Base-by-base conservation (phyloP, 257 asterid species). In the Solanum ossicruentum region DNA sequence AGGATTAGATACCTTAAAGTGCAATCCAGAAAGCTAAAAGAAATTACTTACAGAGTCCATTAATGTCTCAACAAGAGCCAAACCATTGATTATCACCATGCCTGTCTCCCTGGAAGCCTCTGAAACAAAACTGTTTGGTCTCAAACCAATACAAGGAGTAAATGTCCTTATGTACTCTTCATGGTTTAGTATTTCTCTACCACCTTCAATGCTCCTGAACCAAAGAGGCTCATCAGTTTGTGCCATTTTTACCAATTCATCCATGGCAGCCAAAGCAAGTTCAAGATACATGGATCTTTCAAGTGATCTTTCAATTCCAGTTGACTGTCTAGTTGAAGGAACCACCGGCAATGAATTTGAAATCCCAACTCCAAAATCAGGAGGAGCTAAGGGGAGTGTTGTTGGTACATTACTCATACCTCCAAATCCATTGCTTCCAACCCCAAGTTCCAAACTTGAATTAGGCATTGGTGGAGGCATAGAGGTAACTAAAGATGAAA, bases 241-340 rank as follows among this genome's bases (percentile, higher is more conserved):
- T 12, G 95, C 98, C 88, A 92, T 70, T 85, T 95, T 97, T n/a
- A 95, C 93, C 18, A 97, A 60, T 51, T 95, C 98, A 52, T 95
- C 94, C 99, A 97, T 95, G 20, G 99, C 95, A 9, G 95, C 88
- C 89, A 94, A 86, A 2, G 99, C 99, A 3, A 95, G 94, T 88
- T 97, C 99, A 87, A 94, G 84, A 83, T 92, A 95, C 93, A 94
- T 92, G 11, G 98, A 92, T 80, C 97, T 91, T 90, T 94, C 98
- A 80, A 90, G 11, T 9, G 98, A 93, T 77, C 90, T 88, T 51
- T 91, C 93, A 3, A 87, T 87, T 23, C 92, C 88, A 0, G 85
- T 71, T 5, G 80, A 12, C 4, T 83, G 85, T 79, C 91, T 92
- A 1, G 86, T 47, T 15, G 77, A 85, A 20, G 86, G 32, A 75